Percentiles rank a stretch among this genome's conserved stretches.
Evolutionary conservation across 228 moss, liverwort and hornwort genomes (phyloP).

Genomic region (Sphagnum fallax): DNA sequence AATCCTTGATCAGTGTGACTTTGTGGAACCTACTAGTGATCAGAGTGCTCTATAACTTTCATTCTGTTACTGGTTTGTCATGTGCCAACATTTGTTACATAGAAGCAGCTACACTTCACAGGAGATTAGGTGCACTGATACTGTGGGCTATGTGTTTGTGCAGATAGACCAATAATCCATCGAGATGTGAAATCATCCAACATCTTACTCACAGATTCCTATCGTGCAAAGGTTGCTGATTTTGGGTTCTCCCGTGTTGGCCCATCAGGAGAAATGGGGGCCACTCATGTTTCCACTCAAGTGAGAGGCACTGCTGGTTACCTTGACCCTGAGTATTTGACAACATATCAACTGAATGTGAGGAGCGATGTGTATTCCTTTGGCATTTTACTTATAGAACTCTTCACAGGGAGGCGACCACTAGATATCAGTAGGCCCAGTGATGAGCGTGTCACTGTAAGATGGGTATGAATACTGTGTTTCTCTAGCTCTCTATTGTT

Average conservation of each 20-base stretch:
- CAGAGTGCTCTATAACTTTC: not conserved
- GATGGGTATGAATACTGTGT: conserved; percentile 44
- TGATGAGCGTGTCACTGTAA: conserved; percentile 72
- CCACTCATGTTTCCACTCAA: conserved; percentile 87
- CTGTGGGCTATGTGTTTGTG: not conserved
- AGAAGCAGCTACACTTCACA: not conserved
- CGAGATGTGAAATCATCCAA: conserved; percentile 86
- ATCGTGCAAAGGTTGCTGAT: conserved; percentile 88
- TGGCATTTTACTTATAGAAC: conserved; percentile 74
- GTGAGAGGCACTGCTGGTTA: conserved; percentile 96
- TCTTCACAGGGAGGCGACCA: conserved; percentile 71
- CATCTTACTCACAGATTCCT: conserved; percentile 82
- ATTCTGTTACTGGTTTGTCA: not conserved
- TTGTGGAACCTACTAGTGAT: not conserved
- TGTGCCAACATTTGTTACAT: not conserved
- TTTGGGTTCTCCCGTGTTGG: conserved; percentile 91
- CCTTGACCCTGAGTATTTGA: conserved; percentile 85
- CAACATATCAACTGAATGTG: conserved; percentile 65
- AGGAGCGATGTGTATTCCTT: conserved; percentile 96
- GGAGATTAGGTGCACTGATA: too few relatives aligned
- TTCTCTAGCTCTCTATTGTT: too few relatives aligned
- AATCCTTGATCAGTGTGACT: not conserved
- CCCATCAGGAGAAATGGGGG: conserved; percentile 64
- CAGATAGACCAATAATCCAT: conserved; percentile 96
- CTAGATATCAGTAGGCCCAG: conserved; percentile 66